Base-by-base conservation (phyloP, 2,329 filamentous ascomycete species). In the Cytospora leucostoma region DNA sequence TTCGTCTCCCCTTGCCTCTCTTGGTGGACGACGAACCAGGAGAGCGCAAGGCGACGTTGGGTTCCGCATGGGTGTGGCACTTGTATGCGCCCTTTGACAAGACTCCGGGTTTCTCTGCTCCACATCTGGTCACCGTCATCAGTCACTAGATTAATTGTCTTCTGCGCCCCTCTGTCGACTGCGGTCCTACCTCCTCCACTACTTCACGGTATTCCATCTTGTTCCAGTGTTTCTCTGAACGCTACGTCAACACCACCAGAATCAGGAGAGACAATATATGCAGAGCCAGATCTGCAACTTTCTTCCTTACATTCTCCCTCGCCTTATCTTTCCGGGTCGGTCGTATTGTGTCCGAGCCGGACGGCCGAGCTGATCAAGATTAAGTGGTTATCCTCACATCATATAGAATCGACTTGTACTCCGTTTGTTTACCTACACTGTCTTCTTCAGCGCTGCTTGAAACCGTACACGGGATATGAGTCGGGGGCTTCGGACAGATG, bases 71-170 rank as follows among this genome's bases (percentile, higher is more conserved):
- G 55, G 35, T 57, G 47, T 59, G 58, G 60, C 60, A 56, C 40
- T 61, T 47, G 38, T 58, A 33, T 61, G 54, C 38, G 52, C 47
- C 59, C 38, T 47, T 64, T 59, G 57, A 59, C 35, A 49, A 56
- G 50, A 58, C 49, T 47, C 47, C 33, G 34, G 38, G n/a, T 51
- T 32, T 49, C 56, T 37, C 50, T 61, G 56, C 57, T 66, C 64
- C 61, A 61, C 64, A 54, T 19, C 47, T 49, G 49, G 53, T 64
- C 57, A 59, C 58, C 62, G 49, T 66, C 54, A 66, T 57, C 47
- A 61, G 49, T 55, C 59, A 50, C 54, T 58, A 63, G 56, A 61
- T 55, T 56, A 61, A 47, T 38, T 63, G 50, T 55, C 52, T 56
- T 56, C 38, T 38, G 21, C 50, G 33, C 50, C 64, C 56, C 57